phyloP scores from a whole-genome alignment of 768 basidiomycete genomes.

The Porphyrellus cyaneotinctus region DNA sequence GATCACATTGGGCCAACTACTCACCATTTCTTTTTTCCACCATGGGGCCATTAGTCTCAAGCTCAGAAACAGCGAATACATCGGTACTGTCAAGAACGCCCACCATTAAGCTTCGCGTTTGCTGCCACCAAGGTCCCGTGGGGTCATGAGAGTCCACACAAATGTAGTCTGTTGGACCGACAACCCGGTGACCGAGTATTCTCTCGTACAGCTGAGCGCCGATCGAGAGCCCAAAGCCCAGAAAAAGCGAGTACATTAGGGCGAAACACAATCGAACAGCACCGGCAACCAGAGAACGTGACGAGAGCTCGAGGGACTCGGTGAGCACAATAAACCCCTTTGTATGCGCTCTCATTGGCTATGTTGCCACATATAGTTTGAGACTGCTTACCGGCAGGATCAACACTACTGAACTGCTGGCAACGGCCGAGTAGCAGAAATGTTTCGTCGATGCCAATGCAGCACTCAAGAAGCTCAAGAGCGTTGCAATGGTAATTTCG shows the following conservation, averaged over 20 bases:
- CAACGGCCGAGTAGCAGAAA: constrained; percentile 80
- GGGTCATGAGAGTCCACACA: constrained; percentile 56
- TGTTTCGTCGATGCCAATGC: constrained; percentile 62
- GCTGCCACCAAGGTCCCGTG: constrained; percentile 67
- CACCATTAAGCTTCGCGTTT: constrained; percentile 66
- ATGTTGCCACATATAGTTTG: neutral
- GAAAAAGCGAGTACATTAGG: constrained; percentile 71
- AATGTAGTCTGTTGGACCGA: constrained; percentile 54
- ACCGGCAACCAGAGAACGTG: constrained; percentile 79
- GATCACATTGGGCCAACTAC: constrained; percentile 12
- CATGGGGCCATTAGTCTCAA: constrained; percentile 61
- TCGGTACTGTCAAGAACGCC: constrained; percentile 72
- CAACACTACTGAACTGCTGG: constrained; percentile 71
- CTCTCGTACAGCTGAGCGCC: constrained; percentile 65
- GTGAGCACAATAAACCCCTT: constrained; percentile 65
- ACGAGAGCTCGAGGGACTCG: constrained; percentile 75
- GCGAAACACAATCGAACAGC: constrained; percentile 80
- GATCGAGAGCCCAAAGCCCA: constrained; percentile 80
- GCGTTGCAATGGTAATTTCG: constrained; percentile 75
- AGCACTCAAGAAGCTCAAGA: constrained; percentile 76
- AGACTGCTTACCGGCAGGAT: constrained; percentile 63
- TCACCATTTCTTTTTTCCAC: constrained; percentile 52
- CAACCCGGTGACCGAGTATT: constrained; percentile 44
- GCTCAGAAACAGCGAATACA: constrained; percentile 63
- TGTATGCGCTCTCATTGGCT: constrained; percentile 2